Base-by-base conservation (phyloP, 768 basidiomycete species). In the Phlegmacium glaucopus region DNA sequence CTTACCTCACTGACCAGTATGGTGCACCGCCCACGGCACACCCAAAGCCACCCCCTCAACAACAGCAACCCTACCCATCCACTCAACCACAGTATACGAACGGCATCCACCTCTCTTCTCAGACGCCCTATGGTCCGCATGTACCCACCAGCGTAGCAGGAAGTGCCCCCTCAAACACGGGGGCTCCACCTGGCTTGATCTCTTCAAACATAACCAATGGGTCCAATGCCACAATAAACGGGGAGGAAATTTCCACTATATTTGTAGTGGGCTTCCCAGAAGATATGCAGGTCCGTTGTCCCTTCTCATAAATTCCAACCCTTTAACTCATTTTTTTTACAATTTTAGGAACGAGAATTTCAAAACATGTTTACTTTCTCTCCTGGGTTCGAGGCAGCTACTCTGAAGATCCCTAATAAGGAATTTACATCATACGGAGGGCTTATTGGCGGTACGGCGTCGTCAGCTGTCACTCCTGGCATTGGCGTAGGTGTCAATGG, bases 331-430 rank as follows among this genome's bases (percentile, higher is more conserved):
- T 56, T 54, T 44, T 52, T 59, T 39, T 18, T 40, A 36, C 30
- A 40, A 54, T 43, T 44, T 4, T 56, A 97, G 94, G 96, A 98
- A 72, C 92, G 96, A 26, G 96, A 99, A 70, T 99, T 98, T 67
- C 92, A 95, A 66, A 97, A 97, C 64, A 95, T 99, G 89, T 99
- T 99, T 65, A 92, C 94, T 7, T 99, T 99, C 61, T 92, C 90
- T 3, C 71, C 79, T 1, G 96, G 94, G 9, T 99, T 98, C 59
- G 96, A 98, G 65, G 96, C 94, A 17, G 95, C 96, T 7, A 96
- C 94, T 6, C 77, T 99, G 56, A 99, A 97, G 77, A 92, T 95
- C 49, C 96, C 96, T 1, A 91, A 92, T 73, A 87, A 93, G 68
- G 90, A 93, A 59, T 85, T 81, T 53, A 87, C 87, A 16, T 78